These are phyloP conservation scores for Podospora anserina DNA, from an alignment of 495 filamentous ascomycete genomes.

Conservation along the genomic window DNA sequence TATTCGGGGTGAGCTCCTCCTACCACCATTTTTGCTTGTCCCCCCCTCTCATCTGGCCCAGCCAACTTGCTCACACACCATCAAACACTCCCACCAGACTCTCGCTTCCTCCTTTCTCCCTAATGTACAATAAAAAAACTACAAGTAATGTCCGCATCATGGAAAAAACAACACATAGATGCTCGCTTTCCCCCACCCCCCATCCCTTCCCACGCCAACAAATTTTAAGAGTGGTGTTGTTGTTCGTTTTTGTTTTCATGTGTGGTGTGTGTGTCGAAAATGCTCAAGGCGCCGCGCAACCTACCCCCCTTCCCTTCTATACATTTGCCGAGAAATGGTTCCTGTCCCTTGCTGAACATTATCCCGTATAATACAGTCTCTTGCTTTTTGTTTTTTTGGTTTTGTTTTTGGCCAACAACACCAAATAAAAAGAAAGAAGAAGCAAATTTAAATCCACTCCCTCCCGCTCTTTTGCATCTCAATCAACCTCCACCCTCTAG, in stretches of 20 bases:
- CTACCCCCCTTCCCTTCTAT: not conserved
- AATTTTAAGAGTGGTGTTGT: not conserved
- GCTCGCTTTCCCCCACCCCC: not conserved
- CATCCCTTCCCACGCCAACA: not conserved
- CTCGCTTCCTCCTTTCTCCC: not conserved
- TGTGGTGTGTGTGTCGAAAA: not conserved
- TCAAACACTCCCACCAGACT: not conserved
- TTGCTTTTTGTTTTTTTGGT: not conserved
- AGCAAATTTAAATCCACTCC: conserved; percentile 59
- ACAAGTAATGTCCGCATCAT: not conserved
- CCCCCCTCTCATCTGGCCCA: no score
- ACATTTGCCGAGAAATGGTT: not conserved
- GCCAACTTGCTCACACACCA: no score
- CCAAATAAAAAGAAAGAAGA: not conserved
- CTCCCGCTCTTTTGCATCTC: conserved; percentile 97
- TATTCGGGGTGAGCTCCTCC: no score
- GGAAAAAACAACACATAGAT: not conserved
- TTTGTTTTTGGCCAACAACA: not conserved
- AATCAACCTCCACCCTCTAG: conserved; percentile 91
- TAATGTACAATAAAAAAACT: not conserved
- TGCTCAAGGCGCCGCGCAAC: not conserved
- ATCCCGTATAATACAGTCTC: not conserved
- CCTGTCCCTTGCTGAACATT: not conserved
- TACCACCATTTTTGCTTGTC: not conserved
- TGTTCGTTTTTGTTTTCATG: not conserved